Evolutionary conservation across 306 rosid genomes (phyloP).

Genomic region (Cyclanthera cordifolia): DNA sequence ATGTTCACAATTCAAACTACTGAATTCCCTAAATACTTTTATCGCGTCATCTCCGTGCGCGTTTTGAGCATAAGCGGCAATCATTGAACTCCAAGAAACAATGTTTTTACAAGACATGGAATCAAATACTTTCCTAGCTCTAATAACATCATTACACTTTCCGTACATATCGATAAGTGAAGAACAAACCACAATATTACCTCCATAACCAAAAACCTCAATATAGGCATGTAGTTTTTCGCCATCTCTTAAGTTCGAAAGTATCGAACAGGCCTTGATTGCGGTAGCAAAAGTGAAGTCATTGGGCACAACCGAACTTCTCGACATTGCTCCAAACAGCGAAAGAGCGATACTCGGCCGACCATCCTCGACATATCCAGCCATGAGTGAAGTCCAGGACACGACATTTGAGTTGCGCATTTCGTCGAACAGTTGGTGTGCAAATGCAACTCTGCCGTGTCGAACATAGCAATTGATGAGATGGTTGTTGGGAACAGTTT

Average conservation of each 20-base stretch:
- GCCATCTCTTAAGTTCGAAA: conserved; percentile 37
- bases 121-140: conserved; percentile 46
- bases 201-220: conserved; percentile 35
- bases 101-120: conserved; percentile 46
- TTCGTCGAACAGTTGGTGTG: conserved; percentile 52
- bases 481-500: conserved; percentile 45
- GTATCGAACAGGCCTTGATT: conserved; percentile 55
- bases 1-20: conserved; percentile 15
- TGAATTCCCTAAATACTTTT: conserved; percentile 41
- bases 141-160: conserved; percentile 49
- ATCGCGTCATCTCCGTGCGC: conserved; percentile 49
- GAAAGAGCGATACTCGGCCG: conserved; percentile 33
- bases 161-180: conserved; percentile 77
- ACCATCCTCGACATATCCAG: conserved; percentile 34
- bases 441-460: conserved; percentile 29
- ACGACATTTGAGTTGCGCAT: conserved; percentile 52
- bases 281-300: conserved; percentile 59
- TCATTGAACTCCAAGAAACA: conserved; percentile 83
- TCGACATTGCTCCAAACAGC: conserved; percentile 36
- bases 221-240: conserved; percentile 40
- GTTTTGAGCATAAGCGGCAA: conserved; percentile 63
- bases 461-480: conserved; percentile 45
- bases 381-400: conserved; percentile 71
- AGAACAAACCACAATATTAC: conserved; percentile 48
- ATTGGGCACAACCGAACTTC: conserved; percentile 38